Percentiles rank a stretch among this genome's conserved stretches.
phyloP scores from a whole-genome alignment of 106 monocot species.

The Acorus calamus region DNA sequence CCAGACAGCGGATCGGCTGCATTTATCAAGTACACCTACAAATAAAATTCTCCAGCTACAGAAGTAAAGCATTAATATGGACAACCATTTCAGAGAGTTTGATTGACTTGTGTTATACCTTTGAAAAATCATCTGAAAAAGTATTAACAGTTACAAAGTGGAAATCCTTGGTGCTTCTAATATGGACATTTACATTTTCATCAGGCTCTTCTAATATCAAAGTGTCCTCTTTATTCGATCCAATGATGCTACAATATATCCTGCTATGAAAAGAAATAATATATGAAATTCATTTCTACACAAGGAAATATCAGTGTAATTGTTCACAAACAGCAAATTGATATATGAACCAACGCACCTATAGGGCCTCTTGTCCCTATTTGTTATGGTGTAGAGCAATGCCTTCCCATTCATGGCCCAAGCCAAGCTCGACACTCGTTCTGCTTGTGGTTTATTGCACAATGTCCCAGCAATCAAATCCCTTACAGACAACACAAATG shows the following conservation, averaged over 20 bases:
- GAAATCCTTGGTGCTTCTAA: slow-evolving; percentile 98
- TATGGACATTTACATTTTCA: slow-evolving; percentile 75
- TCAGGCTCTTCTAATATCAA: slow-evolving; percentile 81
- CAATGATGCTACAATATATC: slow-evolving; percentile 89
- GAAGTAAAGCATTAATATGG: neutral
- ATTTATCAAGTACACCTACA: slow-evolving; percentile 95
- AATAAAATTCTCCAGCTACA: slow-evolving; percentile 16
- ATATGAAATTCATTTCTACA: slow-evolving; percentile 9
- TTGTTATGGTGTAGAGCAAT: slow-evolving; percentile 69
- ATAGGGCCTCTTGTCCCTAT: slow-evolving; percentile 64
- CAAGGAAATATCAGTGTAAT: neutral
- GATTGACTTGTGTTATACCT: slow-evolving; percentile 41
- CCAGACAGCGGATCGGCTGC: slow-evolving; percentile 63
- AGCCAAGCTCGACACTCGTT: slow-evolving; percentile 61
- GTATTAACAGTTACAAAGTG: slow-evolving; percentile 75
- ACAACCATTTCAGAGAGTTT: slow-evolving; percentile 1
- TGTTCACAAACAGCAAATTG: neutral
- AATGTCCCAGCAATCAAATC: slow-evolving; percentile 60
- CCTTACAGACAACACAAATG: slow-evolving; percentile 63
- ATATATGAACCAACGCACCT: slow-evolving; percentile 29
- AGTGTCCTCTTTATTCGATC: slow-evolving; percentile 61
- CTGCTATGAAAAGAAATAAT: slow-evolving; percentile 28
- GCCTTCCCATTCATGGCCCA: slow-evolving; percentile 91
- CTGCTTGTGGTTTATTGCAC: slow-evolving; percentile 52
- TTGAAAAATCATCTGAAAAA: slow-evolving; percentile 76